Conservation (phyloP, 306 rosid genomes). For the Macrotyloma uniflorum region DNA sequence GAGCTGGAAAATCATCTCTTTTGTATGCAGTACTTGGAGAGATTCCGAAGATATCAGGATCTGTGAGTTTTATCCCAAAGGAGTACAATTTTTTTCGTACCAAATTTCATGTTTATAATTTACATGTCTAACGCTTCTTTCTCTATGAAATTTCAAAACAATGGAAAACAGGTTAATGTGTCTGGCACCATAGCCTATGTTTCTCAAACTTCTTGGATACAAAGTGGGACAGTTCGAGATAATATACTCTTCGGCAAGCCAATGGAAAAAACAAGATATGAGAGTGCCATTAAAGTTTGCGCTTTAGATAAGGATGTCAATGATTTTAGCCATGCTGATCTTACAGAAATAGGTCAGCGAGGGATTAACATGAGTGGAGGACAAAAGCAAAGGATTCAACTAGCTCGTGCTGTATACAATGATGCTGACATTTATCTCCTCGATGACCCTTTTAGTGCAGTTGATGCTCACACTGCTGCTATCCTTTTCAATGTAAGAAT, state of each 20-base stretch:
- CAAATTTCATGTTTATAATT: conserved; percentile 22
- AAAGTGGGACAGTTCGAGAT: conserved; percentile 77
- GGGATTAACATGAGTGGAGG: conserved; percentile 94
- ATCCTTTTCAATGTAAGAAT: conserved; percentile 61
- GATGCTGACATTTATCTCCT: conserved; percentile 81
- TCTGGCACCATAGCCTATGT: conserved; percentile 71
- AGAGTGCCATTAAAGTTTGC: conserved; percentile 64
- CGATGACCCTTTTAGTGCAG: conserved; percentile 89
- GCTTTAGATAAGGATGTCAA: conserved; percentile 71
- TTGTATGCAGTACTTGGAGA: conserved; percentile 73
- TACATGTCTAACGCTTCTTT: not conserved
- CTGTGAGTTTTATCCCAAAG: conserved; percentile 49
- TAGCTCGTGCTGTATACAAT: conserved; percentile 78
- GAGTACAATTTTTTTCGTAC: not conserved
- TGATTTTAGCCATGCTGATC: conserved; percentile 73
- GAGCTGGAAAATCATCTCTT: conserved; percentile 86
- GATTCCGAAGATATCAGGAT: conserved; percentile 71
- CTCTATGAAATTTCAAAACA: not conserved
- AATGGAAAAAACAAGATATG: conserved; percentile 63
- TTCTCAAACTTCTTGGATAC: conserved; percentile 84
- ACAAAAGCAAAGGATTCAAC: conserved; percentile 87
- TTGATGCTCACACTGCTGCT: conserved; percentile 81
- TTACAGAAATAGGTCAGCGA: conserved; percentile 88
- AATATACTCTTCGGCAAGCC: conserved; percentile 76
- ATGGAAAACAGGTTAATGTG: conserved; percentile 56